These are phyloP conservation scores for Hypomontagnella submonticulosa DNA, from an alignment of 495 filamentous ascomycete species.

Conservation along the genomic window DNA sequence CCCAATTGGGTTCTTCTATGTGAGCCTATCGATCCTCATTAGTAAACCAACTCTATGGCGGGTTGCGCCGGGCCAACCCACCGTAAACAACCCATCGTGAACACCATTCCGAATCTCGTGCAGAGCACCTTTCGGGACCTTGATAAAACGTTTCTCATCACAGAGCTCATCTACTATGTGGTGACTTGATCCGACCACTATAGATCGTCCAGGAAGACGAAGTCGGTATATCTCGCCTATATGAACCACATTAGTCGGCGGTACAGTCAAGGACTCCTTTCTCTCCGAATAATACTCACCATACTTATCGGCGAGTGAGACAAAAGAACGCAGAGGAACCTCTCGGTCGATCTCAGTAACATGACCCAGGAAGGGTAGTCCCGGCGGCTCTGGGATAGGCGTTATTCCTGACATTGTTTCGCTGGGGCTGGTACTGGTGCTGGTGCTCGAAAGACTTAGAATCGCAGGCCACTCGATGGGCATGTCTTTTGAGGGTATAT, in stretches of 20 bases:
- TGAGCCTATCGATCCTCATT: conserved; percentile 53
- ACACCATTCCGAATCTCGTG: conserved; percentile 67
- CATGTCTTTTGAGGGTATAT: conserved; percentile 14
- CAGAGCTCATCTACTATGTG: conserved; percentile 72
- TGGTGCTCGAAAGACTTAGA: conserved; percentile 8
- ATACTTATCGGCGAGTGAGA: conserved; percentile 46
- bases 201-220: conserved; percentile 39
- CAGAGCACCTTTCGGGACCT: conserved; percentile 56
- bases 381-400: conserved; percentile 47
- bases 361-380: conserved; percentile 46
- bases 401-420: conserved; percentile 40
- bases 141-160: conserved; percentile 74
- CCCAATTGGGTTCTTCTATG: conserved; percentile 73
- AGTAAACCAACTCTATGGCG: neutral
- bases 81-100: conserved; percentile 75
- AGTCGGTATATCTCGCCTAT: conserved; percentile 47
- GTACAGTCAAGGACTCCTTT: neutral
- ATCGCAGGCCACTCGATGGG: conserved; percentile 38
- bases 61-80: conserved; percentile 13
- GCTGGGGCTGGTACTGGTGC: conserved; percentile 19
- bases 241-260: conserved; percentile 9
- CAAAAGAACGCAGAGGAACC: conserved; percentile 37
- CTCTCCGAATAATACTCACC: conserved; percentile 33
- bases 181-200: conserved; percentile 61
- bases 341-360: conserved; percentile 41